Base-by-base conservation (phyloP, 169 alveolate genomes). In the Babesia gibsoni region DNA sequence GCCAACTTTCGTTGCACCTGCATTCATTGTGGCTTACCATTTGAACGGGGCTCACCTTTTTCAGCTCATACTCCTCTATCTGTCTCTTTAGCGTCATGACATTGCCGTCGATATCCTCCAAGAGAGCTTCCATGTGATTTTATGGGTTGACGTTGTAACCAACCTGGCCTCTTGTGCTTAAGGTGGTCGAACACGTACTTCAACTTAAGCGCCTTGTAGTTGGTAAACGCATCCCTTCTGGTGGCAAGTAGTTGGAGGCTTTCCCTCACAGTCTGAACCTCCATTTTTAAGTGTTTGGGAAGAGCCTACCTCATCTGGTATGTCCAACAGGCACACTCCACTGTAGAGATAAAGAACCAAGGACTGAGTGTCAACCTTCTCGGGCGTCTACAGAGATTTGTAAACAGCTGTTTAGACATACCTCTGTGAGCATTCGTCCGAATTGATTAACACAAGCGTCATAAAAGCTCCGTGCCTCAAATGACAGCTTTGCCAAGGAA, bases 401-500 rank as follows among this genome's bases (percentile, higher is more conserved):
- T 35, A 14, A 30, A 30, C 33, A 10, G 36, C 4, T 37, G 33
- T 4, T 22, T 29, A 20, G 16, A n/a, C 39, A 32, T 35, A 72
- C 80, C 52, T 56, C 49, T 7, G 27, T 50, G 0, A 67, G 50
- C 20, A 67, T 30, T 18, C 36, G 9, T 3, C 20, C 50, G 39
- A 50, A 72, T 12, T 45, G 36, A 41, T 37, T 46, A 12, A 33
- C 52, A 33, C 79, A 67, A 3, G 63, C 43, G 20, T 53, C 67
- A 42, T 73, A 77, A n/a, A 65, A 52, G 57, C 48, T 48, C 33
- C 50, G 61, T 29, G 80, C 89, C 16, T 42, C 52, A 49, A 84
- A 83, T 33, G 83, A 82, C 56, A 88, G 65, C 58, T 88, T 88
- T n/a, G 93, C 91, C 39, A 88, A 67, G 25, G 93, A 88, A 63